Evolutionary conservation across 2,329 filamentous ascomycete genomes (phyloP), one percentile per base, ranked within the genome.

Genomic region (Didymella keratinophila): DNA sequence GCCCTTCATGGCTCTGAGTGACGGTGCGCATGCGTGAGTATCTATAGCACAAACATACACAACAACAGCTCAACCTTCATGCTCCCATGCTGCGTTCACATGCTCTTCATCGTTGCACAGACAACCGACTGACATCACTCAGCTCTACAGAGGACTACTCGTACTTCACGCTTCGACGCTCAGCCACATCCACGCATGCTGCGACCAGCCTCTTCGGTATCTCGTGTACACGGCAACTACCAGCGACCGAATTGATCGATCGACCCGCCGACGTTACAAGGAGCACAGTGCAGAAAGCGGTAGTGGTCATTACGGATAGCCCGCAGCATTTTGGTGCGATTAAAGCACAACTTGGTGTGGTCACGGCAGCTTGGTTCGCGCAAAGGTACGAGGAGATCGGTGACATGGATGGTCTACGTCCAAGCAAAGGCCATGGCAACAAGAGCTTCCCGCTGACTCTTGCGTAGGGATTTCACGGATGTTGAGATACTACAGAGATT

Each of bases 231-330:
- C 86, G 94, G 59, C 95, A 98, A 79, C 85, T 99, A 71, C 91
- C 96, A 72, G 86, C 93, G 16, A 87, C 87, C 14, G 83, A 88
- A 69, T 83, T 99, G 62, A 84, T 92, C 65, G 87, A 91, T 72
- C 87, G 92, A 27, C 90, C 93, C 0, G 82, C 90, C 49, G 94
- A 98, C 57, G 95, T 99, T 50, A 99, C 95, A n/a, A 86, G 95
- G 61, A 97, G 92, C 60, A 97, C 95, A 1, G 95, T 99, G 41
- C 95, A 99, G 76, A 99, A 99, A 81, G 95, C 94, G 14, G 93
- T 99, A 3, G 94, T 99, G 44, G 93, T 97, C 54, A 92, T 99
- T 67, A 93, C 92, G 53, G 92, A 97, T 77, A 92, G 87, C 63
- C 95, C 95, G 9, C 91, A 95, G 72, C 88, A 88, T 71, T 96